phyloP scores from a whole-genome alignment of 192 early-diverging fungal genomes.

The Entomortierella lignicola region DNA sequence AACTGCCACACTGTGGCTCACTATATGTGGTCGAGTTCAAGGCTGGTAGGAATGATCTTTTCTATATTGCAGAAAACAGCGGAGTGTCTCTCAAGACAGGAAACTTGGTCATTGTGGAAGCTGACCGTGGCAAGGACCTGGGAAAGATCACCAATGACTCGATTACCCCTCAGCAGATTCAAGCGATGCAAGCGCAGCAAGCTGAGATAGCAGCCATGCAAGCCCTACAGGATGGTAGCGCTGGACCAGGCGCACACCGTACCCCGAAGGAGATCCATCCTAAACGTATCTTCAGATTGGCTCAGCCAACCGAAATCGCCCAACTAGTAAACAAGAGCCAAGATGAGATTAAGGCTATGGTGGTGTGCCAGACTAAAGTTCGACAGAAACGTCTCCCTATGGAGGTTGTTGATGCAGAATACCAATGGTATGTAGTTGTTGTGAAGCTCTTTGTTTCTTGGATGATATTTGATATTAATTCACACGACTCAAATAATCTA shows the following conservation, averaged over 20 bases:
- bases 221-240: conserved; percentile 54
- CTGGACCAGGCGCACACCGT: conserved; percentile 66
- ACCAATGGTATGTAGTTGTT: conserved; percentile 84
- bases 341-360: conserved; percentile 92
- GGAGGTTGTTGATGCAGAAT: conserved; percentile 97
- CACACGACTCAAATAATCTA: too few relatives aligned
- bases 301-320: conserved; percentile 82
- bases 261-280: conserved; percentile 83
- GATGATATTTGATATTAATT: too few relatives aligned
- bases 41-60: conserved; percentile 86
- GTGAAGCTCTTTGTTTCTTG: too few relatives aligned
- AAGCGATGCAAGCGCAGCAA: conserved; percentile 59
- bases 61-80: conserved; percentile 71
- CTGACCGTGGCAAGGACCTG: conserved; percentile 90
- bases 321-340: conserved; percentile 83
- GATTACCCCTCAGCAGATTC: conserved; percentile 67
- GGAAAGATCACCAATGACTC: conserved; percentile 84
- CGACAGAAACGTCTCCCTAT: conserved; percentile 91
- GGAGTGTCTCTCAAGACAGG: conserved; percentile 65
- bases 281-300: conserved; percentile 90
- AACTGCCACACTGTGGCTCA: conserved; percentile 62
- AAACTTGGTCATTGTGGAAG: conserved; percentile 88
- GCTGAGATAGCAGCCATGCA: conserved; percentile 50
- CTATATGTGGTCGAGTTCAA: conserved; percentile 92
- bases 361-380: conserved; percentile 90